These are phyloP conservation scores for Annulohypoxylon maeteangense DNA, from an alignment of 495 filamentous ascomycete species.

Conservation along the genomic window DNA sequence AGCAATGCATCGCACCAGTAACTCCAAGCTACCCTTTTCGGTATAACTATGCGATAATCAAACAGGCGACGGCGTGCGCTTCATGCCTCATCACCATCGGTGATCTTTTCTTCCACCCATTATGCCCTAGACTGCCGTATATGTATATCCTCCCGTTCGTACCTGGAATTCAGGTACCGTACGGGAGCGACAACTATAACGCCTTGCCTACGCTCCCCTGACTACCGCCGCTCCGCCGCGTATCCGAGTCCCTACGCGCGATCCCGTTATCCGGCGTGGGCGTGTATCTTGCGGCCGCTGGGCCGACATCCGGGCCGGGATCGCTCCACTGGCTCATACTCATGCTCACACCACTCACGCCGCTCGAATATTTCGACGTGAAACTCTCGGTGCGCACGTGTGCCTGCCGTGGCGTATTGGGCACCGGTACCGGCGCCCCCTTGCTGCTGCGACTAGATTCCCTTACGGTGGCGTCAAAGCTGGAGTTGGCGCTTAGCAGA, in stretches of 20 bases:
- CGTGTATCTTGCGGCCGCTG: conserved; percentile 47
- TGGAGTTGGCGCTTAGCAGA: conserved; percentile 48
- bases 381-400: conserved; percentile 51
- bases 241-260: conserved; percentile 23
- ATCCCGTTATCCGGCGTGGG: conserved; percentile 35
- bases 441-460: conserved; percentile 34
- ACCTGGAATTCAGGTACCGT: background rate
- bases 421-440: conserved; percentile 27
- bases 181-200: conserved; percentile 34
- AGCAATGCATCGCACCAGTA: conserved; percentile 30
- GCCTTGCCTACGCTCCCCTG: conserved; percentile 55
- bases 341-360: conserved; percentile 54
- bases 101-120: conserved; percentile 1
- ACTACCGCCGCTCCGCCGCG: conserved; percentile 40
- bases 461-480: conserved; percentile 19
- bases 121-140: background rate
- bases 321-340: conserved; percentile 61
- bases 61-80: conserved; percentile 17
- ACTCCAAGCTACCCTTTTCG: conserved; percentile 31
- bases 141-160: background rate
- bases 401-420: conserved; percentile 33
- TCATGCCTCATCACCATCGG: conserved; percentile 15
- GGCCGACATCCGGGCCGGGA: conserved; percentile 63
- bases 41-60: conserved; percentile 28
- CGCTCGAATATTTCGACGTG: conserved; percentile 59